Conservation (phyloP, 2,329 filamentous ascomycete genomes). For the Didymella lethalis region DNA sequence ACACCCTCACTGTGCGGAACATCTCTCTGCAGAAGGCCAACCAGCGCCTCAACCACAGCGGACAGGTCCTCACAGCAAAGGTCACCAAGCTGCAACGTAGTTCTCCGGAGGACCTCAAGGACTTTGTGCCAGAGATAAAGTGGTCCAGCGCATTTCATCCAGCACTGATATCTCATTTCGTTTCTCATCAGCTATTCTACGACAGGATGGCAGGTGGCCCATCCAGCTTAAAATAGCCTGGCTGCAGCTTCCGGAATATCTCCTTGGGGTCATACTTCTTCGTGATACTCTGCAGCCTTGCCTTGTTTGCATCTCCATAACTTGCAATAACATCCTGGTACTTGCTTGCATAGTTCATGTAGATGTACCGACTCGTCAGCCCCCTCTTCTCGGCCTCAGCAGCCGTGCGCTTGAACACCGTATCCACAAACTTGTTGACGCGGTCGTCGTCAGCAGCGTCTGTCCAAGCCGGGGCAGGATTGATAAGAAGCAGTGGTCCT, state of each 20-base stretch:
- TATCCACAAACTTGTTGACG: constrained; percentile 19
- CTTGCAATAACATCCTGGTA: constrained; percentile 54
- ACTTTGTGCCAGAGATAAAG: not conserved
- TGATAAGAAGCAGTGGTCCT: constrained; percentile 32
- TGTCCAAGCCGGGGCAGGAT: constrained; percentile 30
- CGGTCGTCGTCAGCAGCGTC: constrained; percentile 26
- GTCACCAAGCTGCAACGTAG: no score
- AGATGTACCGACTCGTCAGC: constrained; percentile 46
- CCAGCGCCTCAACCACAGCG: no score
- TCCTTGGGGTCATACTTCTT: constrained; percentile 52
- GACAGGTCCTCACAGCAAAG: no score
- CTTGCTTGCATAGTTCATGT: constrained; percentile 59
- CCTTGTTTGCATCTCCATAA: constrained; percentile 52
- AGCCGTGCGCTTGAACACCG: constrained; percentile 18
- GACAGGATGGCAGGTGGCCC: constrained; percentile 1
- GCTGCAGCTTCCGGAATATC: constrained; percentile 54
- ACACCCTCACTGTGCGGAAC: no score
- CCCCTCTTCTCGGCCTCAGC: constrained; percentile 16
- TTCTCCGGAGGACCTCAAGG: no score
- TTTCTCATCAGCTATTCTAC: not conserved
- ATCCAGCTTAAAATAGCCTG: constrained; percentile 56
- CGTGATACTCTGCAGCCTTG: constrained; percentile 46
- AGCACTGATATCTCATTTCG: not conserved
- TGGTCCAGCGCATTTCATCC: not conserved
- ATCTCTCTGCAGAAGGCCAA: no score